A percentile compares a stretch with the other conserved stretches of the same genome.
These are phyloP conservation scores for Ogataea nakhonphanomensis DNA, from an alignment of 805 yeast species.

Conservation along the genomic window DNA sequence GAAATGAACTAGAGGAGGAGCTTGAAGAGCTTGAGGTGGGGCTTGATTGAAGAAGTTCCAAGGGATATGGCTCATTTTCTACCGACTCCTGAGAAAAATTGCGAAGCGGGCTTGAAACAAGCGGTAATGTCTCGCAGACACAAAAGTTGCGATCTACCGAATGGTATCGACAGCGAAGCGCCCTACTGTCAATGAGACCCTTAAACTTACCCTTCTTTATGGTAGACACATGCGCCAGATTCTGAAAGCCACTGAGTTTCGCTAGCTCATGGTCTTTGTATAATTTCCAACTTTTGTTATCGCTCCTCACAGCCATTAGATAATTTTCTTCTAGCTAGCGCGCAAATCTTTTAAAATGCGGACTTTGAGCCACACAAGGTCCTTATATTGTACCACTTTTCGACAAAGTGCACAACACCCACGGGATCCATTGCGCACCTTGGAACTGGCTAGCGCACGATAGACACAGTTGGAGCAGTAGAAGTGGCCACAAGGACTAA, in stretches of 20 bases:
- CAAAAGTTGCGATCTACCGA: slow-evolving; percentile 15
- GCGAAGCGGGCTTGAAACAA: slow-evolving; percentile 22
- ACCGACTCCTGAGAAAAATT: slow-evolving; percentile 2
- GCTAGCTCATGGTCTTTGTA: not conserved
- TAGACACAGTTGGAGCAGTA: slow-evolving; percentile 54
- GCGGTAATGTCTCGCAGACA: slow-evolving; percentile 18
- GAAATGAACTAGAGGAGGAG: slow-evolving; percentile 17
- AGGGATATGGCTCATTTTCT: not conserved
- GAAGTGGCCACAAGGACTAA: slow-evolving; percentile 56
- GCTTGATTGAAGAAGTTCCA: too few species aligned
- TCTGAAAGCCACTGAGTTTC: slow-evolving; percentile 1
- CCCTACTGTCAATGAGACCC: slow-evolving; percentile 19
- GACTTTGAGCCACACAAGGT: slow-evolving; percentile 31
- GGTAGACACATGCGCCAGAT: slow-evolving; percentile 7
- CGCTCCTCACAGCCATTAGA: slow-evolving; percentile 3
- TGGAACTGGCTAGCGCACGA: slow-evolving; percentile 46
- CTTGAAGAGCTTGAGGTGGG: slow-evolving; percentile 13
- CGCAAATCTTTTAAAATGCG: slow-evolving; percentile 15
- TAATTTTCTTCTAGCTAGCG: slow-evolving; percentile 4
- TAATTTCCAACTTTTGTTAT: slow-evolving; percentile 12
- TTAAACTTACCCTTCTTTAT: slow-evolving; percentile 22
- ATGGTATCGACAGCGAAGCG: slow-evolving; percentile 21
- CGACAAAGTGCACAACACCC: slow-evolving; percentile 36
- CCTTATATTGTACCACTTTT: slow-evolving; percentile 28
- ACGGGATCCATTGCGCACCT: slow-evolving; percentile 20